phyloP scores from a whole-genome alignment of 495 filamentous ascomycete genomes.

The Penicillium psychrofluorescens region DNA sequence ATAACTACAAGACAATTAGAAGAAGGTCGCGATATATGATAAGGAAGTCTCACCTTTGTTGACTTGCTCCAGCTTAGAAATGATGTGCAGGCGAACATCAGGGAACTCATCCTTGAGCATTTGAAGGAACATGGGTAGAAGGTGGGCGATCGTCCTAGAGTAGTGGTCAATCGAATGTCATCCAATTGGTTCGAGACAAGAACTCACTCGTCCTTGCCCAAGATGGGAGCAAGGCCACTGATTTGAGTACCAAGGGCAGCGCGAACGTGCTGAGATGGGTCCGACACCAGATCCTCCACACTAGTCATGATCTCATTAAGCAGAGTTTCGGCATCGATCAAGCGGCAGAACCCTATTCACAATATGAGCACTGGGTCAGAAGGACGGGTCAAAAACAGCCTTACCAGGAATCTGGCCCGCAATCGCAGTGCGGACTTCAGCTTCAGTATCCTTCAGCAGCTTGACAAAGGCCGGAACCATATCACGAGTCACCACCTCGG shows the following conservation, averaged over 20 bases:
- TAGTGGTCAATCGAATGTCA: background rate
- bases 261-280: conserved; percentile 93
- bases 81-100: conserved; percentile 95
- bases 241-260: conserved; percentile 95
- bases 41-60: conserved; percentile 66
- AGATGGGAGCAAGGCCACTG: conserved; percentile 90
- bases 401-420: conserved; percentile 92
- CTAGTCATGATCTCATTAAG: conserved; percentile 96
- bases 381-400: conserved; percentile 3
- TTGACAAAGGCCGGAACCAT: conserved; percentile 96
- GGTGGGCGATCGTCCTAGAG: conserved; percentile 84
- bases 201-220: conserved; percentile 94
- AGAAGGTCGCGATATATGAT: background rate
- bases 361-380: conserved; percentile 10
- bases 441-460: conserved; percentile 92
- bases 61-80: conserved; percentile 94
- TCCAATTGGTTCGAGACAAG: background rate
- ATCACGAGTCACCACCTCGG: conserved; percentile 90
- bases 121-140: conserved; percentile 96
- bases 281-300: conserved; percentile 91
- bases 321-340: conserved; percentile 79
- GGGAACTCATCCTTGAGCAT: conserved; percentile 99
- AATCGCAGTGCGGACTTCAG: conserved; percentile 94
- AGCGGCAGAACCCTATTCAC: conserved; percentile 71
- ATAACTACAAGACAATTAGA: conserved; percentile 56